Evolutionary conservation across 257 asterid genomes (phyloP), one percentile per base, ranked within the genome.

Genomic region (Lycium barbarum): DNA sequence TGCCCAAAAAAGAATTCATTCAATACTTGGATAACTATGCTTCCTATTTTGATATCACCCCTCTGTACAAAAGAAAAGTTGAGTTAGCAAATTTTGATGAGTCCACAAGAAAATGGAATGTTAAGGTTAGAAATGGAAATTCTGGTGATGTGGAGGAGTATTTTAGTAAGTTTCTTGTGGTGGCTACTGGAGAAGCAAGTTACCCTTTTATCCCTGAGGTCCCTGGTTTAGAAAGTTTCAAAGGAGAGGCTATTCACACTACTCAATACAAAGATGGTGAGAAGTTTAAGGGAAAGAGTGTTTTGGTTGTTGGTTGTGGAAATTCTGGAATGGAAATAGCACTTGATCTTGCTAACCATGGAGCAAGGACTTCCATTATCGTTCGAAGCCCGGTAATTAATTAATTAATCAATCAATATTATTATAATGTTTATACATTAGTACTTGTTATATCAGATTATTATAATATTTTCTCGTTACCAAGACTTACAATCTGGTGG

Each of bases 251-350:
- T 33, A 12, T 95, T 83, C 99, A 95, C 76, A 91, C 97, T 7
- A 95, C 98, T 0, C 17, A 40, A 70, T 94, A 85, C 68, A 92
- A 86, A 57, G 93, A 92, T 17, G 99, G 93, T 1, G 79, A 87
- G 11, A 83, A 53, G 20, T 94, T 79, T 58, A 55, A 43, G 38
- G 87, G 88, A 1, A 89, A 91, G 18, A 86, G 33, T 4, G 97
- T 92, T 2, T 63, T 94, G 88, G 99, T 95, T 20, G 97, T 94
- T 58, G 99, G 99, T 36, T 88, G 97, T 67, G 99, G 98, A 17
- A 95, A 95, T 83, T 95, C 99, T 22, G 98, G 99, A 1, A 93
- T 91, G 97, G 99, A 95, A 35, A 92, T 95, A 65, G 97, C 97
- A 1, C 83, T 91, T 26, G 99, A 95, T 89, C 95, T 95, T 14